Base-by-base conservation (phyloP, 257 asterid genomes). In the Capsicum pubescens region DNA sequence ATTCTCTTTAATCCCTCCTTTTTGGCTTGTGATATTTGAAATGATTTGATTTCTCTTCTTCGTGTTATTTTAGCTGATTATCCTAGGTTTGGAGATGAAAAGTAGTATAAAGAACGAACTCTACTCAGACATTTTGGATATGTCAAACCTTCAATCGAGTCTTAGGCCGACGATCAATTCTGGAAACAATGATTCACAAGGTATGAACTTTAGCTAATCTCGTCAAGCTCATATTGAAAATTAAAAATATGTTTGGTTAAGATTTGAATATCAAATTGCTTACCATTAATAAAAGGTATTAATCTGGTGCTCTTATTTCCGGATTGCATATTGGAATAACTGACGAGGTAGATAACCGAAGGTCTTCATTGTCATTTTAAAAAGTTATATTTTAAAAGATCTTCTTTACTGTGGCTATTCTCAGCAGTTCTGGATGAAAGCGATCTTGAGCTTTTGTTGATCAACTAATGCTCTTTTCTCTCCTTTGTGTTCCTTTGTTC, bases 131-230 rank as follows among this genome's bases (percentile, higher is more conserved):
- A 66, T 17, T 21, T 81, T 61, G 2, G 26, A 32, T 66, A 42
- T 81, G 70, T 81, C 84, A 42, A 61, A 81, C 61, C 77, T 81
- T 44, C 60, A 81, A 59, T 61, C 72, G 19, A 66, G 32, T 81
- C 74, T 61, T 48, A 21, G 48, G 61, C 5, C 3, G 46, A 66
- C 42, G 32, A 46, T 11, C 32, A 35, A 46, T 66, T 42, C 42
- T 0, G 60, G 17, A 44, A 81, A 61, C 76, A 48, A 81, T 16
- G 59, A 81, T 81, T 48, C 48, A 46, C 84, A 61, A 61, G 76
- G 84, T 81, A 81, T 42, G 71, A 61, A 81, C 19, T 63, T 46
- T 59, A 60, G 76, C 76, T 61, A 48, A 76, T 76, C 32, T 26
- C 32, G 32, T 26, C 32, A 26, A 26, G 32, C 32, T 26, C 32